These are phyloP conservation scores for Paspalum vaginatum DNA, from an alignment of 176 grass and related monocot species.

Conservation along the genomic window DNA sequence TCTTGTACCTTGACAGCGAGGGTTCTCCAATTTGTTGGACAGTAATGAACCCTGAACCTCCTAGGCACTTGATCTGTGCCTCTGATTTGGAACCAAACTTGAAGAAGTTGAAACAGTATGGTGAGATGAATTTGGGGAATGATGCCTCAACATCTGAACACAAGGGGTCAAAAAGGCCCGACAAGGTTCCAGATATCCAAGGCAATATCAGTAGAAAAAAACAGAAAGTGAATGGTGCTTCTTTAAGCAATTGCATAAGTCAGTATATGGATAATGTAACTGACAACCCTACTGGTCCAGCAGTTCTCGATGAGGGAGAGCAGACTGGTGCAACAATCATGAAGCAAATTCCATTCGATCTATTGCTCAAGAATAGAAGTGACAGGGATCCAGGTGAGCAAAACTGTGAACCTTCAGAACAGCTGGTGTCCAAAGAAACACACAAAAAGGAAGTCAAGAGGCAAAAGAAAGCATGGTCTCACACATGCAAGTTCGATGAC, in stretches of 20 bases:
- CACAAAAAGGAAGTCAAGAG: conserved; percentile 18
- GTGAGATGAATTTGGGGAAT: conserved; percentile 28
- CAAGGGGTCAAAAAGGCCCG: conserved; percentile 44
- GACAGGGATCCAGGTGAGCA: conserved; percentile 29
- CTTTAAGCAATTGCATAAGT: conserved; percentile 17
- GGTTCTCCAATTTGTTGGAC: conserved; percentile 62
- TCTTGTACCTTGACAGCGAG: conserved; percentile 58
- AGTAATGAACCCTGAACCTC: conserved; percentile 44
- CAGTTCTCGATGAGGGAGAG: background rate
- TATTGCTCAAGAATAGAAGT: background rate
- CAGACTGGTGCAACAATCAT: conserved; percentile 19
- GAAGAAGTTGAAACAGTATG: conserved; percentile 18
- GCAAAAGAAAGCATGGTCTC: conserved; percentile 36
- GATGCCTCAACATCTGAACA: conserved; percentile 37
- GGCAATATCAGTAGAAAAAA: conserved; percentile 19
- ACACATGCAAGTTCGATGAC: conserved; percentile 48
- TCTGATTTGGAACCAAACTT: conserved; percentile 25
- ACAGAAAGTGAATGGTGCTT: conserved; percentile 30
- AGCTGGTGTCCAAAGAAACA: conserved; percentile 17
- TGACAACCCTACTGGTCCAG: conserved; percentile 17
- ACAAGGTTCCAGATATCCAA: conserved; percentile 47
- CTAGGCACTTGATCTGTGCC: conserved; percentile 20
- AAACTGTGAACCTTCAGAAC: conserved; percentile 25
- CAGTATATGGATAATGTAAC: conserved; percentile 19
- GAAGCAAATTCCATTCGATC: conserved; percentile 27